Percentiles rank a stretch among this genome's conserved stretches.
phyloP scores from a whole-genome alignment of 257 asterid species.

The Fraxinus anomala region DNA sequence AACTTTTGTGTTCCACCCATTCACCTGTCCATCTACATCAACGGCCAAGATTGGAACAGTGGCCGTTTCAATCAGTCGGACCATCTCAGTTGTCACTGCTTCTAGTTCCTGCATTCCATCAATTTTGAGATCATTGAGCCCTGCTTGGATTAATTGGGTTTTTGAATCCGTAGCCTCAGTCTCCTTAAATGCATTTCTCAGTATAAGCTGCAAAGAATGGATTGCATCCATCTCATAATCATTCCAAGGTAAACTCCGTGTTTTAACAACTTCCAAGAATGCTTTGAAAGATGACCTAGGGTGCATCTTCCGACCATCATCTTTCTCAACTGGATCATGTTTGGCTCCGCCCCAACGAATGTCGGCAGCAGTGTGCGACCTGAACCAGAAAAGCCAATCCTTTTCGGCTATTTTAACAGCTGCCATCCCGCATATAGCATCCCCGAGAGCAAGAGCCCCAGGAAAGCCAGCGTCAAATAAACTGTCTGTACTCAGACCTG shows the following conservation, averaged over 20 bases:
- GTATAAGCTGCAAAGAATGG: conserved; percentile 88
- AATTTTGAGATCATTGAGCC: conserved; percentile 70
- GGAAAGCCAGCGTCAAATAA: conserved; percentile 86
- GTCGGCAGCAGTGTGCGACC: conserved; percentile 86
- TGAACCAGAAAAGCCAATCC: conserved; percentile 96
- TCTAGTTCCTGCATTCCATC: conserved; percentile 88
- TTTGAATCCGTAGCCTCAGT: conserved; percentile 38
- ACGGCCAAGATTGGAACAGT: conserved; percentile 89
- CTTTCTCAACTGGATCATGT: conserved; percentile 73
- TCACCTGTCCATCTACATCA: conserved; percentile 75
- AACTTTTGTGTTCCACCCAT: conserved; percentile 90
- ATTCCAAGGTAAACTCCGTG: conserved; percentile 83
- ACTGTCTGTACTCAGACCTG: conserved; percentile 91
- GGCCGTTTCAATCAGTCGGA: conserved; percentile 88
- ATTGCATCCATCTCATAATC: conserved; percentile 95
- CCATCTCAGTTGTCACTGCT: conserved; percentile 91
- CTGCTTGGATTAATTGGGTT: conserved; percentile 51
- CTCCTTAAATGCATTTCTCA: conserved; percentile 72
- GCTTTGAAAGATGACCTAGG: conserved; percentile 93
- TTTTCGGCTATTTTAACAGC: conserved; percentile 74
- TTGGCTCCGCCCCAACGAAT: conserved; percentile 94
- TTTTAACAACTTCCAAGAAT: conserved; percentile 82
- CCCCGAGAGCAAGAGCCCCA: conserved; percentile 84
- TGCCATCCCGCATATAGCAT: conserved; percentile 88
- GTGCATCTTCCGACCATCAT: conserved; percentile 85